Percentiles rank a stretch among this genome's conserved stretches.
Conservation (phyloP, 1,284 basidiomycete genomes). For the Ustilago hordei region DNA sequence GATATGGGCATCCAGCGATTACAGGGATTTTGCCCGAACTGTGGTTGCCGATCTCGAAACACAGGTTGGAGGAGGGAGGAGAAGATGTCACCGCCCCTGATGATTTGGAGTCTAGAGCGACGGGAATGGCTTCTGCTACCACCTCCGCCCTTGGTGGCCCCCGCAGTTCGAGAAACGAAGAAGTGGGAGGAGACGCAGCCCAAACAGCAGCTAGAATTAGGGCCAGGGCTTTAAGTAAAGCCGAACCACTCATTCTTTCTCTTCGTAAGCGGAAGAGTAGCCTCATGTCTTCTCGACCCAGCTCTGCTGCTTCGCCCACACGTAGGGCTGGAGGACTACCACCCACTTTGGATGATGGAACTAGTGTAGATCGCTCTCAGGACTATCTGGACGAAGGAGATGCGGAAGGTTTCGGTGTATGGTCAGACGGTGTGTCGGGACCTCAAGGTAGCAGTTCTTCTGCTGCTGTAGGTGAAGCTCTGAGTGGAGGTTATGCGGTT, state of each 20-base stretch:
- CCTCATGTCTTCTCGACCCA: slow-evolving; percentile 18
- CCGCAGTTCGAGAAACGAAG: not conserved
- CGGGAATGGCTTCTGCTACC: slow-evolving; percentile 24
- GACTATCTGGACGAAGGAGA: not conserved
- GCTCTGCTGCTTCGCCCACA: slow-evolving; percentile 10
- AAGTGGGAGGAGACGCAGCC: not conserved
- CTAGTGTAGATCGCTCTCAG: not conserved
- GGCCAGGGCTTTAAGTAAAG: slow-evolving; percentile 26
- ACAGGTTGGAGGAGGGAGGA: slow-evolving; percentile 29
- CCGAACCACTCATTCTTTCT: slow-evolving; percentile 53
- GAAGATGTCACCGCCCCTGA: slow-evolving; percentile 26
- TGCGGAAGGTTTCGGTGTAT: slow-evolving; percentile 17
- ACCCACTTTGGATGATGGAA: slow-evolving; percentile 1
- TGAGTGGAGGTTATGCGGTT: slow-evolving; percentile 33
- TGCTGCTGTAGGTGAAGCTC: slow-evolving; percentile 41
- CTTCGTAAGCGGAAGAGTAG: slow-evolving; percentile 45
- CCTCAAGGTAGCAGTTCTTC: slow-evolving; percentile 28
- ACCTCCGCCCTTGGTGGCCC: slow-evolving; percentile 26
- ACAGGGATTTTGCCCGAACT: slow-evolving; percentile 62
- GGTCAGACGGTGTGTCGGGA: slow-evolving; percentile 39
- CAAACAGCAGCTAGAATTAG: slow-evolving; percentile 18
- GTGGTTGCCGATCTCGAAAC: slow-evolving; percentile 59
- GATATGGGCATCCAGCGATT: slow-evolving; percentile 66
- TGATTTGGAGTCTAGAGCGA: slow-evolving; percentile 30
- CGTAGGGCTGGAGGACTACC: not conserved